Percentiles rank a stretch among this genome's conserved stretches.
phyloP scores from a whole-genome alignment of 345 rosid species.

The Aquilaria yunnanensis region DNA sequence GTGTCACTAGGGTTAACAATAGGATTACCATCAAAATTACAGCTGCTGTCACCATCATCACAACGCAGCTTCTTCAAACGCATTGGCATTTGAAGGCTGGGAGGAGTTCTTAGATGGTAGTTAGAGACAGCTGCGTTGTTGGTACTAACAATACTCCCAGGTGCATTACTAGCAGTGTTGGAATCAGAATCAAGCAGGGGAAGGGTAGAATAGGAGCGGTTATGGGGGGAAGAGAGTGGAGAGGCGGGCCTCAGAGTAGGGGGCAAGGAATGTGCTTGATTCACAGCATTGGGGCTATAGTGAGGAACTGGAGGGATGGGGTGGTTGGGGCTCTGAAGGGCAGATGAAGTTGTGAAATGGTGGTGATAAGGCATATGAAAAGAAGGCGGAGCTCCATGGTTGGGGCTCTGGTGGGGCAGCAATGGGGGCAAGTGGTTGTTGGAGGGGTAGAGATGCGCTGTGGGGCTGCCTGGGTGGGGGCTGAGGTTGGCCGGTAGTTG shows the following conservation, averaged over 20 bases:
- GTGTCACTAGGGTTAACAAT: neutral
- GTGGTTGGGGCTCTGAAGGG: neutral
- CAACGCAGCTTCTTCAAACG: slow-evolving; percentile 28
- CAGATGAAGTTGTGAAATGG: too few relatives aligned
- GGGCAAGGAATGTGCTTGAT: slow-evolving; percentile 12
- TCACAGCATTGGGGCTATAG: neutral
- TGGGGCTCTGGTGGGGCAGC: too few relatives aligned
- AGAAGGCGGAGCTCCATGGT: too few relatives aligned
- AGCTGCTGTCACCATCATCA: neutral
- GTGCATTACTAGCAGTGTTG: slow-evolving; percentile 5
- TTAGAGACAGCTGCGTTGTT: too few relatives aligned
- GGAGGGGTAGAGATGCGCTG: too few relatives aligned
- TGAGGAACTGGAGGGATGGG: neutral
- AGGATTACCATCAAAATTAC: neutral
- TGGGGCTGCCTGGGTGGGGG: neutral
- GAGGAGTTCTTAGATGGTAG: slow-evolving; percentile 38
- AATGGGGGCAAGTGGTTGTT: too few relatives aligned
- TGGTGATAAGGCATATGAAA: too few relatives aligned
- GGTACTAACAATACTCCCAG: neutral
- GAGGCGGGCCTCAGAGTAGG: slow-evolving; percentile 4
- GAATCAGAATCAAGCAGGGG: slow-evolving; percentile 32
- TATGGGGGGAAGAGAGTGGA: slow-evolving; percentile 30
- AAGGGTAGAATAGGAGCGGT: slow-evolving; percentile 27
- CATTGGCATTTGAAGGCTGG: slow-evolving; percentile 36
- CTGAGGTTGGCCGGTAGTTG: slow-evolving; percentile 13